phyloP scores from a whole-genome alignment of 1,284 basidiomycete species.

The Rhodofomes roseus region DNA sequence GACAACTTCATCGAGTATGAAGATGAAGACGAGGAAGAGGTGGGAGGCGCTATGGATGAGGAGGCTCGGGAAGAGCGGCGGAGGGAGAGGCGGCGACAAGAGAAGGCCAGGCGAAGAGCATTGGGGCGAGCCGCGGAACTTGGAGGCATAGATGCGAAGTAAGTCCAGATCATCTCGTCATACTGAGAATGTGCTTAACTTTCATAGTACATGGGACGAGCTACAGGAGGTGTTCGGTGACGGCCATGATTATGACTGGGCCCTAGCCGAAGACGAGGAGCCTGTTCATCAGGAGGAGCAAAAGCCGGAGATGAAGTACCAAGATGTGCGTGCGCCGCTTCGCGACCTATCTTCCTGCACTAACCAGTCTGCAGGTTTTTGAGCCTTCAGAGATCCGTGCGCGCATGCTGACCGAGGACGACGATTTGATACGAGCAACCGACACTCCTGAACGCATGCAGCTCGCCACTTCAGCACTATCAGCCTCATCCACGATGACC shows the following conservation, averaged over 20 bases:
- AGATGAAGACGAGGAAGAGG: constrained; percentile 83
- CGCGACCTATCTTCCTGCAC: background rate
- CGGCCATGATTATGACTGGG: constrained; percentile 96
- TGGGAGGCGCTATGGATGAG: constrained; percentile 67
- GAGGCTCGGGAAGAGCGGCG: constrained; percentile 71
- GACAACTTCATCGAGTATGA: constrained; percentile 91
- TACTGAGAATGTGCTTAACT: constrained; percentile 13
- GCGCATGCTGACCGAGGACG: constrained; percentile 90
- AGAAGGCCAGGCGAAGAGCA: constrained; percentile 60
- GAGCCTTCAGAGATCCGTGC: constrained; percentile 96
- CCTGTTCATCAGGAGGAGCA: constrained; percentile 54
- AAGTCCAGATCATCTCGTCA: constrained; percentile 29
- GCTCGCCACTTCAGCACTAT: constrained; percentile 83
- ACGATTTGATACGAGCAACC: constrained; percentile 86
- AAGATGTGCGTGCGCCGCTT: constrained; percentile 64
- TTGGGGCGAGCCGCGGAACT: constrained; percentile 67
- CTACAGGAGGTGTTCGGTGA: constrained; percentile 97
- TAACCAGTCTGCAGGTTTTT: constrained; percentile 68
- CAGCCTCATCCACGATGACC: constrained; percentile 63
- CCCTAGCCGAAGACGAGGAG: constrained; percentile 77
- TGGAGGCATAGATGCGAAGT: constrained; percentile 86
- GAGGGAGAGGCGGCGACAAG: constrained; percentile 60
- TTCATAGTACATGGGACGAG: constrained; percentile 88
- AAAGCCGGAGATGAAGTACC: constrained; percentile 80
- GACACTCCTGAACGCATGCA: constrained; percentile 98